These are phyloP conservation scores for Backusella sp. DNA, from an alignment of 192 early-diverging fungal species.

Conservation along the genomic window DNA sequence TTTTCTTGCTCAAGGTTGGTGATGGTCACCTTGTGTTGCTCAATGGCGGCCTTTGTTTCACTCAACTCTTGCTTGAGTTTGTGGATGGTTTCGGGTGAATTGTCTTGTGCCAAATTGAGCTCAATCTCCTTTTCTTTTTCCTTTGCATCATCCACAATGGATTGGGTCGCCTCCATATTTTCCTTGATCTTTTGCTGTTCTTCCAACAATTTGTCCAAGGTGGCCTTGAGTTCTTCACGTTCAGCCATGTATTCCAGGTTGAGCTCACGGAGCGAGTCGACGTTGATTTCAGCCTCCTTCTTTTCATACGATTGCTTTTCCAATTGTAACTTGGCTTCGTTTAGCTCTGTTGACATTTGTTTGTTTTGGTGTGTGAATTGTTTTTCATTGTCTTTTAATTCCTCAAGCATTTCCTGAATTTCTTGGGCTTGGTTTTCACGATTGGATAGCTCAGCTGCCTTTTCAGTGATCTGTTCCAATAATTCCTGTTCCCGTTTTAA, in stretches of 20 bases:
- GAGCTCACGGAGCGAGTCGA: constrained; percentile 85
- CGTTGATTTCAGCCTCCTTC: constrained; percentile 83
- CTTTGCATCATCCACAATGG: constrained; percentile 56
- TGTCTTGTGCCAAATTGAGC: constrained; percentile 47
- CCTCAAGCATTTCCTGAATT: constrained; percentile 75
- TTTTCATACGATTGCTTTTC: constrained; percentile 87
- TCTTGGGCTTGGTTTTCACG: constrained; percentile 54
- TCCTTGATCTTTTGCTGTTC: constrained; percentile 77
- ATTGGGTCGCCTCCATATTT: constrained; percentile 74
- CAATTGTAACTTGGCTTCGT: constrained; percentile 77
- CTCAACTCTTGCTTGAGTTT: constrained; percentile 65
- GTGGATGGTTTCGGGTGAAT: constrained; percentile 58
- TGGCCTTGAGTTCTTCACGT: constrained; percentile 73
- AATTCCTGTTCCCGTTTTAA: constrained; percentile 94
- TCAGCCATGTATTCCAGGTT: constrained; percentile 76
- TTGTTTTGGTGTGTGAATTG: constrained; percentile 66
- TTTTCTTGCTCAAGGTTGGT: constrained; percentile 61
- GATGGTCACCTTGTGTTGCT: constrained; percentile 65
- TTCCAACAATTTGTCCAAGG: constrained; percentile 50
- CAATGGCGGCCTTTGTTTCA: constrained; percentile 59
- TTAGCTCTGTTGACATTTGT: constrained; percentile 63
- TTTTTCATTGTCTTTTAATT: constrained; percentile 65
- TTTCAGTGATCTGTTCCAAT: constrained; percentile 88
- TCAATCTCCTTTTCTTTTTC: constrained; percentile 66
- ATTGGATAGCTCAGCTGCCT: constrained; percentile 77